phyloP scores from a whole-genome alignment of 2,329 filamentous ascomycete genomes.

The Monosporascus sp. region DNA sequence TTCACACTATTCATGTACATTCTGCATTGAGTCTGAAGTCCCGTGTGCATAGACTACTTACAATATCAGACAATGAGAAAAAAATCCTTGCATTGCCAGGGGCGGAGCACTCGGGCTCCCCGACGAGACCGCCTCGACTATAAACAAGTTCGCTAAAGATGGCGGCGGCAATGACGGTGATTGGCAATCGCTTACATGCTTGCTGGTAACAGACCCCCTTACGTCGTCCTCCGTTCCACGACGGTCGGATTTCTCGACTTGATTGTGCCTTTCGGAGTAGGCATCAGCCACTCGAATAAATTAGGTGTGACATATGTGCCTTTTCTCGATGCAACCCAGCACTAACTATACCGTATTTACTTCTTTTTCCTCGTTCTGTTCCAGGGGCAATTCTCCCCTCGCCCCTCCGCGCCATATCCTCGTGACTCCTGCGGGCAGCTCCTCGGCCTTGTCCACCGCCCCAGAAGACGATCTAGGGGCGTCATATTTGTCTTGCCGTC shows the following conservation, averaged over 20 bases:
- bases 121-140: conserved; percentile 7
- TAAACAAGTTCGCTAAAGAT: conserved; percentile 11
- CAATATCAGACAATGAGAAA: not conserved
- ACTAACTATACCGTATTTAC: conserved; percentile 4
- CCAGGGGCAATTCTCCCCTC: too few species aligned
- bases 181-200: conserved; percentile 18
- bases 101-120: not conserved
- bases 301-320: conserved; percentile 7
- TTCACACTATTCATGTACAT: not conserved
- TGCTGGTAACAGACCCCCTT: conserved; percentile 18
- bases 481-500: too few species aligned
- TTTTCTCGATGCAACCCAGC: conserved; percentile 20
- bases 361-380: too few species aligned
- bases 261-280: conserved; percentile 11
- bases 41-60: conserved; percentile 11
- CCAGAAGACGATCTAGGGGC: too few species aligned
- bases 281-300: conserved; percentile 4
- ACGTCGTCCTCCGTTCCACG: conserved; percentile 23
- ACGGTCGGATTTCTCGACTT: conserved; percentile 20
- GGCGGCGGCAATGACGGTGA: conserved; percentile 11
- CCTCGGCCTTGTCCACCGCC: not conserved
- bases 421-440: not conserved
- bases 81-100: not conserved
- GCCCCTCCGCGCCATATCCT: too few species aligned
- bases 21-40: not conserved